Base-by-base conservation (phyloP, 192 early-diverging fungal species). In the Coemansia sp. region DNA sequence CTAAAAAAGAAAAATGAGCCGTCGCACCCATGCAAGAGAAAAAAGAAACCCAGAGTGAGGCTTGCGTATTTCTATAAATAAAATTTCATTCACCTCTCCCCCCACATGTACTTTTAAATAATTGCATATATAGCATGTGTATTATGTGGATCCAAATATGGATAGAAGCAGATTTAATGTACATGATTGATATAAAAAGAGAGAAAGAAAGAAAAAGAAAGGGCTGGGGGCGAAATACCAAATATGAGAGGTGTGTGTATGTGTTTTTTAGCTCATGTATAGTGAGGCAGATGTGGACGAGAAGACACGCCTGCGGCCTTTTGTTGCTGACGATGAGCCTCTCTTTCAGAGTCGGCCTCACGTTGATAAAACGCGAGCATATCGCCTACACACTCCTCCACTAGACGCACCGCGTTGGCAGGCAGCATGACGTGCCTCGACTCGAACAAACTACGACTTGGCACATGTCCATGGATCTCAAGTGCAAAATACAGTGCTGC, bases 401-500 rank as follows among this genome's bases (percentile, higher is more conserved):
- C 62, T 32, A 74, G 68, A 13, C 40, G 53, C 62, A 39, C 59
- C 8, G 61, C 68, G 13, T 62, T 61, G 50, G 61, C 27, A 13
- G 75, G 68, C 50, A 82, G 17, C 3, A 53, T 6, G n/a, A 82
- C 80, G 2, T 66, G 45, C 59, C 80, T 77, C 41, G 78, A 67
- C 2, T 83, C 85, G 15, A 84, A 77, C 34, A 87, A 40, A 19
- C 27, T 56, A 40, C 74, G 78, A 5, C 69, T 72, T 62, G 86
- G 31, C 15, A 63, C 71, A 15, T 85, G 76, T 9, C 72, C 74
- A 62, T 78, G 59, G 42, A 86, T 68, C 62, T 82, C 84, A 8
- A 83, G 80, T 24, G 86, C 86, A 50, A 89, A 69, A 63, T 83
- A 83, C 53, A 89, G 58, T 10, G 88, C 86, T 4, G 88, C 87